phyloP scores from a whole-genome alignment of 441 rosid species.

The Raphanus hybrid region DNA sequence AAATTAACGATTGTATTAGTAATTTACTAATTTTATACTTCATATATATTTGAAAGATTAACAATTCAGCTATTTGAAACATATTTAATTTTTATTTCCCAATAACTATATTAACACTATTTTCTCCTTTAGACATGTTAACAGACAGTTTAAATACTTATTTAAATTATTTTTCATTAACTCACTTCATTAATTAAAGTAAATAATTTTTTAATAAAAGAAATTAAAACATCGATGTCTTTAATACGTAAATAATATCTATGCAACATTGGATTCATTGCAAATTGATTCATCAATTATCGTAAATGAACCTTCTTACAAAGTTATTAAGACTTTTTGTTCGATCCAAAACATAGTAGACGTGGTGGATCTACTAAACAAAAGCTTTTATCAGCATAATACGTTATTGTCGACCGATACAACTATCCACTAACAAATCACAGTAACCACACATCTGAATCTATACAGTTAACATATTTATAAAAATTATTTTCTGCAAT shows the following conservation, averaged over 20 bases:
- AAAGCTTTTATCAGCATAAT: neutral
- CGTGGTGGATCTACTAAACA: neutral
- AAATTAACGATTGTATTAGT: neutral
- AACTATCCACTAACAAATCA: neutral
- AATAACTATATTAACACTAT: neutral
- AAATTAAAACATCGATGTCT: neutral
- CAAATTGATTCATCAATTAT: neutral
- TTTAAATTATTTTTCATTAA: neutral
- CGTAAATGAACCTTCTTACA: neutral
- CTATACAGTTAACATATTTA: neutral
- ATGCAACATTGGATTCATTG: neutral
- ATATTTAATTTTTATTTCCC: neutral
- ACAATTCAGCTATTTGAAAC: neutral
- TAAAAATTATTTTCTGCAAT: neutral
- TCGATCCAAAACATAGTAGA: neutral
- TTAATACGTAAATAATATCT: neutral
- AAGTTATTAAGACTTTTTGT: neutral
- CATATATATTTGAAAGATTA: neutral
- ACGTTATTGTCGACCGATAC: neutral
- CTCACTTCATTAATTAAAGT: neutral
- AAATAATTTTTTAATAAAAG: neutral
- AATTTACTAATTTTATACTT: neutral
- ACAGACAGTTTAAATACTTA: neutral
- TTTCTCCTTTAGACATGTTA: neutral
- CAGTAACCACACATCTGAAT: neutral